Evolutionary conservation across 2,329 filamentous ascomycete genomes (phyloP).

Genomic region (Exophiala sideris): DNA sequence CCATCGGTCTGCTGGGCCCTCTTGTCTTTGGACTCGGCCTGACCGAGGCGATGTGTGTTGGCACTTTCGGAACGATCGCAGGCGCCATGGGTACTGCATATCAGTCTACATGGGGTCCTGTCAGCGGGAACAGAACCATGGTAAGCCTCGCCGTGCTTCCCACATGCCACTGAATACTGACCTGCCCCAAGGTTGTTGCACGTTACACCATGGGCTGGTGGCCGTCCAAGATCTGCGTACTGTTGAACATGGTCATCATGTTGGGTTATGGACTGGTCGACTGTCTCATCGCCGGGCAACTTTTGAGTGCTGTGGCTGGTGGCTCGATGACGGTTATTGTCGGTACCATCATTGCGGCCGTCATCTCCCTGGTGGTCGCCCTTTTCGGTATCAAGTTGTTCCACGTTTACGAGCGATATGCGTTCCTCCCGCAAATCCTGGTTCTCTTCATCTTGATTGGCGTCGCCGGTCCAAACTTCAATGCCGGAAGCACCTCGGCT

Average conservation of each 20-base stretch:
- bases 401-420: conserved; percentile 43
- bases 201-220: conserved; percentile 44
- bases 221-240: conserved; percentile 39
- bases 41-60: conserved; percentile 39
- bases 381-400: conserved; percentile 42
- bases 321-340: conserved; percentile 38
- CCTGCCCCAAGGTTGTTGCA: background rate
- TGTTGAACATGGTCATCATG: conserved; percentile 43
- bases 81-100: conserved; percentile 38
- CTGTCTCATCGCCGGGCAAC: conserved; percentile 29
- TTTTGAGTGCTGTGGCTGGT: conserved; percentile 41
- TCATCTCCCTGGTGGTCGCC: conserved; percentile 36
- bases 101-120: conserved; percentile 42
- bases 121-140: conserved; percentile 43
- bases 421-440: conserved; percentile 31
- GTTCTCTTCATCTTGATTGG: conserved; percentile 12
- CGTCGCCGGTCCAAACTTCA: conserved; percentile 5
- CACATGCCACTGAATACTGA: background rate
- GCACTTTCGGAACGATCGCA: conserved; percentile 36
- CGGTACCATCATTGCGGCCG: conserved; percentile 38
- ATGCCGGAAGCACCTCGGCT: background rate
- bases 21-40: conserved; percentile 40
- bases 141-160: conserved; percentile 27
- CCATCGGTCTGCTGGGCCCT: conserved; percentile 42
- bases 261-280: conserved; percentile 44